phyloP scores from a whole-genome alignment of 108 stramenopile genomes.

The Discostella pseudostelligera region DNA sequence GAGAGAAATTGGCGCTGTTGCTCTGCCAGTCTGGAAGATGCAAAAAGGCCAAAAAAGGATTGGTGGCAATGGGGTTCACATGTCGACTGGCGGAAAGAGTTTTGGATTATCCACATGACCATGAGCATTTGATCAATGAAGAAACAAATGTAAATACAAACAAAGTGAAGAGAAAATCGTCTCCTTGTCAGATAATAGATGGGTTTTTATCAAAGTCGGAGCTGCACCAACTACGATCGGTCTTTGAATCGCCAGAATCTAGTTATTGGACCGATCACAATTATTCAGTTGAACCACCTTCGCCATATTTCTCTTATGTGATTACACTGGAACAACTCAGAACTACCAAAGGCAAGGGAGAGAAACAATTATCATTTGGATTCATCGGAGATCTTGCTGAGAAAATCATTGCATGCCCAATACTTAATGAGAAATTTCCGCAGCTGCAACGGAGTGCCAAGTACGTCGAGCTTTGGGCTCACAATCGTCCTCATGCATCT shows the following conservation, averaged over 20 bases:
- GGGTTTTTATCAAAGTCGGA: constrained; percentile 56
- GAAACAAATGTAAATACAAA: constrained; percentile 5
- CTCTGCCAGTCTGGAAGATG: constrained; percentile 70
- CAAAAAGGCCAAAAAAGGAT: constrained; percentile 53
- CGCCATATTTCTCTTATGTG: constrained; percentile 77
- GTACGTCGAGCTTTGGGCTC: constrained; percentile 88
- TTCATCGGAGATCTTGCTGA: constrained; percentile 51
- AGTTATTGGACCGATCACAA: constrained; percentile 72
- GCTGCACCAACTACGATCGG: constrained; percentile 45
- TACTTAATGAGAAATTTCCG: constrained; percentile 43
- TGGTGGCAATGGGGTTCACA: constrained; percentile 57
- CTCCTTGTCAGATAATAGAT: constrained; percentile 65
- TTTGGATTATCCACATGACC: constrained; percentile 56
- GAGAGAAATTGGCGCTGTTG: constrained; percentile 63
- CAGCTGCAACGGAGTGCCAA: constrained; percentile 33
- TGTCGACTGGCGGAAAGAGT: constrained; percentile 69
- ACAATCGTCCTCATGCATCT: constrained; percentile 87
- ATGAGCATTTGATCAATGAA: not conserved
- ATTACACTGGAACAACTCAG: constrained; percentile 48
- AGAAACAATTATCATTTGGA: constrained; percentile 18
- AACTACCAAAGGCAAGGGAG: not conserved
- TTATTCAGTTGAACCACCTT: constrained; percentile 75
- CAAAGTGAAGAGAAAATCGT: constrained; percentile 1
- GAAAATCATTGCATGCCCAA: constrained; percentile 34
- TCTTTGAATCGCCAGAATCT: constrained; percentile 55